A percentile compares a stretch with the other conserved stretches of the same genome.
Evolutionary conservation across 129 eudicot species (phyloP).

Genomic region (Centella asiatica): DNA sequence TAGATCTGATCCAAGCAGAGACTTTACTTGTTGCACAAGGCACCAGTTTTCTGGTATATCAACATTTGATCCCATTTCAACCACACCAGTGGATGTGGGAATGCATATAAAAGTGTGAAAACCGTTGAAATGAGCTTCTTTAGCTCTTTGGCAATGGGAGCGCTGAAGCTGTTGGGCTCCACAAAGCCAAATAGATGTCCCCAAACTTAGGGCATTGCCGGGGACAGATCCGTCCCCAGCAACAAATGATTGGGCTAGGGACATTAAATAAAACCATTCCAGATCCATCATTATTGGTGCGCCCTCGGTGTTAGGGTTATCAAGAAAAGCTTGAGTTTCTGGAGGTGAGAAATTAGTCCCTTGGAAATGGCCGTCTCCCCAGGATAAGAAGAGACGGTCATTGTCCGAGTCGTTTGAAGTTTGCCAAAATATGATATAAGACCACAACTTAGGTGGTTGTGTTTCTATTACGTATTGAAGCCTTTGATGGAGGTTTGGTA

Average conservation of each 20-base stretch:
- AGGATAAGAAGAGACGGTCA: not conserved
- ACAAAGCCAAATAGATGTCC: conserved; percentile 41
- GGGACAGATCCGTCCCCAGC: conserved; percentile 37
- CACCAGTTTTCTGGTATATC: conserved; percentile 34
- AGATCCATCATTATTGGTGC: conserved; percentile 33
- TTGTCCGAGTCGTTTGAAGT: not conserved
- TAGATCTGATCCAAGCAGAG: conserved; percentile 27
- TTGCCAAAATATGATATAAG: not conserved
- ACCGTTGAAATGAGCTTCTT: conserved; percentile 69
- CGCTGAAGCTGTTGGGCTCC: conserved; percentile 33
- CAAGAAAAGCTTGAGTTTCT: no score
- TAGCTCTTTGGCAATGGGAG: conserved; percentile 46
- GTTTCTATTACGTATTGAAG: not conserved
- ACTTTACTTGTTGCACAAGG: conserved; percentile 32
- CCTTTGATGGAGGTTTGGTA: not conserved
- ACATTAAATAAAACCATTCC: conserved; percentile 68
- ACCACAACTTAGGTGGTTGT: not conserved
- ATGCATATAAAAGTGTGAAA: conserved; percentile 53
- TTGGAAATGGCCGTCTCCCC: conserved; percentile 3
- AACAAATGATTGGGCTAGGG: conserved; percentile 34
- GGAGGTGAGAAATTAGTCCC: not conserved
- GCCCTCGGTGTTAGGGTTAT: conserved; percentile 6
- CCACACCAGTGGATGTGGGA: conserved; percentile 46
- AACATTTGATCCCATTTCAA: conserved; percentile 56
- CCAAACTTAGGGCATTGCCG: conserved; percentile 36